Conservation (phyloP, 2,329 filamentous ascomycete genomes). For the Beauveria rudraprayagi region DNA sequence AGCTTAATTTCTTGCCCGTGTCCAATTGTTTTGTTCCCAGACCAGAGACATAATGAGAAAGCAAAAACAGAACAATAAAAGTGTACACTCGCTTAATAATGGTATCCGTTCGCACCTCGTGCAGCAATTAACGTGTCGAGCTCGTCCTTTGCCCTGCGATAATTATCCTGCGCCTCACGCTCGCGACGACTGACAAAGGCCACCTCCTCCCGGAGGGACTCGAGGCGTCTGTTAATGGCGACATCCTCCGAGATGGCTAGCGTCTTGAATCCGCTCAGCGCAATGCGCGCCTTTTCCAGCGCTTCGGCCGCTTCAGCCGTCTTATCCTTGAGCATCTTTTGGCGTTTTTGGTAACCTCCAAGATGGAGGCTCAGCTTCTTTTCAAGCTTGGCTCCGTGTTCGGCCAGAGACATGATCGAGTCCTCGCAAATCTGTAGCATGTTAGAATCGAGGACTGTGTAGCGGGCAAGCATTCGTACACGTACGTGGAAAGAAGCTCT, state of each 20-base stretch:
- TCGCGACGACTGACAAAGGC: constrained; percentile 71
- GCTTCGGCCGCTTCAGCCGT: constrained; percentile 67
- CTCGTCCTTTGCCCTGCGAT: constrained; percentile 69
- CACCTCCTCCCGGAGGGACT: constrained; percentile 74
- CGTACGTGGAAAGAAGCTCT: constrained; percentile 66
- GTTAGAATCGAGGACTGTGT: constrained; percentile 13
- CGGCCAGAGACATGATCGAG: constrained; percentile 63
- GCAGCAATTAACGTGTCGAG: constrained; percentile 48
- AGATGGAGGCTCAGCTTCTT: constrained; percentile 86
- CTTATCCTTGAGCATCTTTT: constrained; percentile 72
- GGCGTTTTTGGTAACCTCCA: constrained; percentile 82
- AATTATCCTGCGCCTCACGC: constrained; percentile 83
- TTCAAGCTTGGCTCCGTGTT: constrained; percentile 78
- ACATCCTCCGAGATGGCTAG: constrained; percentile 74
- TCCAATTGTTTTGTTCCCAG: not conserved
- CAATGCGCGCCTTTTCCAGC: constrained; percentile 63
- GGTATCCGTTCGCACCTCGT: constrained; percentile 4
- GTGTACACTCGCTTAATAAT: constrained; percentile 7
- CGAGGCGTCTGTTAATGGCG: constrained; percentile 63
- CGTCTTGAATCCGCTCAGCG: constrained; percentile 66
- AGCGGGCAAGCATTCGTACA: constrained; percentile 11
- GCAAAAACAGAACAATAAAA: not conserved
- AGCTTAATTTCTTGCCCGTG: not conserved
- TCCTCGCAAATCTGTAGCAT: constrained; percentile 57
- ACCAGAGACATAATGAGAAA: not conserved